These are phyloP conservation scores for Chaetoscypha palmicola DNA, from an alignment of 2,329 filamentous ascomycete species.

Conservation along the genomic window DNA sequence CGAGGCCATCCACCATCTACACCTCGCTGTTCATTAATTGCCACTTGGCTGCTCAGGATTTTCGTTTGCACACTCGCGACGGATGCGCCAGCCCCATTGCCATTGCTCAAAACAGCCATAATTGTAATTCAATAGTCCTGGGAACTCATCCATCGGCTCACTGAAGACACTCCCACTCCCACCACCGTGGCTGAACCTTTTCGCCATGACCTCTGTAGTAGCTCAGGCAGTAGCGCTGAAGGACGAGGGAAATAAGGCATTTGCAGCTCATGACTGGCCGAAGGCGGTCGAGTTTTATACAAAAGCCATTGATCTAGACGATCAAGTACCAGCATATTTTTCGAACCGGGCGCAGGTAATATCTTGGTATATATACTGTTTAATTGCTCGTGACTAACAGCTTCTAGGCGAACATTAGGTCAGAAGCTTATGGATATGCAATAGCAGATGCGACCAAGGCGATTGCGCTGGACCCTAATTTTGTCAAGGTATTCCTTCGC, in stretches of 20 bases:
- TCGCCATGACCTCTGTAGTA: conserved; percentile 27
- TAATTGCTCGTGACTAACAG: conserved; percentile 41
- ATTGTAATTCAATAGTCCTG: too few relatives aligned
- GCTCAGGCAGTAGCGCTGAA: conserved; percentile 79
- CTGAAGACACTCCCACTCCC: too few relatives aligned
- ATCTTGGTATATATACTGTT: not conserved
- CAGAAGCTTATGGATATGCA: conserved; percentile 90
- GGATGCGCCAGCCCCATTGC: too few relatives aligned
- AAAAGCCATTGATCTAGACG: conserved; percentile 78
- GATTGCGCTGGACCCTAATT: conserved; percentile 78
- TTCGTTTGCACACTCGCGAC: too few relatives aligned
- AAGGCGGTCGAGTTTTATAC: conserved; percentile 76
- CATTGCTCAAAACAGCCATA: too few relatives aligned
- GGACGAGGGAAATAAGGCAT: conserved; percentile 90
- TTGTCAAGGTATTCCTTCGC: conserved; percentile 68
- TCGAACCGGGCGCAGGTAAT: conserved; percentile 90
- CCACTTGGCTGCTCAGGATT: too few relatives aligned
- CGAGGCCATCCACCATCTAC: too few relatives aligned
- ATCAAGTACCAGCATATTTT: conserved; percentile 81
- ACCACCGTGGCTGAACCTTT: too few relatives aligned
- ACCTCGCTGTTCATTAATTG: too few relatives aligned
- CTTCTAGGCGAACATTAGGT: conserved; percentile 86
- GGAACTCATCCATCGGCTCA: too few relatives aligned
- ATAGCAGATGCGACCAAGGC: conserved; percentile 86
- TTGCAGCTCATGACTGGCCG: conserved; percentile 79